A percentile compares a stretch with the other conserved stretches of the same genome.
These are phyloP conservation scores for Bocquillonia castaneifolia DNA, from an alignment of 441 rosid genomes.

Conservation along the genomic window DNA sequence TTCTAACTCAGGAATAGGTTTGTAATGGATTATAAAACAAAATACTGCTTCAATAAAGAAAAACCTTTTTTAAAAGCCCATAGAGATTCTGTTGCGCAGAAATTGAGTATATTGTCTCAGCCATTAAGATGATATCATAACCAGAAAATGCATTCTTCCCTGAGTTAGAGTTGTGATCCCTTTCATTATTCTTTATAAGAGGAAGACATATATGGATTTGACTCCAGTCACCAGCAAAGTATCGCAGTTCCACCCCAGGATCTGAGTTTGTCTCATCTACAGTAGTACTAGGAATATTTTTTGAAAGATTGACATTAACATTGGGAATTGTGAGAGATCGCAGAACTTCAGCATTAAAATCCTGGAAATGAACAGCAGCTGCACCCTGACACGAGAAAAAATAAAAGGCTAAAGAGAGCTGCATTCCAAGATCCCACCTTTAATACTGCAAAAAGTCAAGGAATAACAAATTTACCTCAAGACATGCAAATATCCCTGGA, in stretches of 20 bases:
- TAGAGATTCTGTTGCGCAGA: constrained; percentile 63
- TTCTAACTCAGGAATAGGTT: constrained; percentile 22
- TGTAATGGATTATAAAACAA: neutral
- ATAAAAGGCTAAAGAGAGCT: constrained; percentile 8
- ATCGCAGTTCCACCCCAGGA: constrained; percentile 39
- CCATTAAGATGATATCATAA: constrained; percentile 81
- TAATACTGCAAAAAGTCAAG: neutral
- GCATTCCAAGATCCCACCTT: constrained; percentile 10
- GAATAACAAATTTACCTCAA: constrained; percentile 43
- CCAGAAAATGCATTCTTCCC: constrained; percentile 32
- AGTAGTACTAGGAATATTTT: constrained; percentile 20
- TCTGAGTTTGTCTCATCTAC: constrained; percentile 19
- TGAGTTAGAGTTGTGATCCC: constrained; percentile 24
- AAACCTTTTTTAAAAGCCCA: constrained; percentile 70
- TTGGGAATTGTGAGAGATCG: constrained; percentile 77
- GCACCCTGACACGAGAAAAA: constrained; percentile 52
- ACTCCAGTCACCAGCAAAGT: constrained; percentile 90
- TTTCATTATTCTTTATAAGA: constrained; percentile 29
- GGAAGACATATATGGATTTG: constrained; percentile 66
- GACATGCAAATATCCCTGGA: constrained; percentile 68
- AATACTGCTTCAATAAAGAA: neutral
- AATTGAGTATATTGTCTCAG: constrained; percentile 81
- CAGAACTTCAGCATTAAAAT: constrained; percentile 86
- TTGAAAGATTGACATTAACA: constrained; percentile 47
- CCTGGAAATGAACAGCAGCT: constrained; percentile 65